A percentile compares a stretch with the other conserved stretches of the same genome.
Conservation (phyloP, 2,329 filamentous ascomycete species). For the Cytospora piceae region DNA sequence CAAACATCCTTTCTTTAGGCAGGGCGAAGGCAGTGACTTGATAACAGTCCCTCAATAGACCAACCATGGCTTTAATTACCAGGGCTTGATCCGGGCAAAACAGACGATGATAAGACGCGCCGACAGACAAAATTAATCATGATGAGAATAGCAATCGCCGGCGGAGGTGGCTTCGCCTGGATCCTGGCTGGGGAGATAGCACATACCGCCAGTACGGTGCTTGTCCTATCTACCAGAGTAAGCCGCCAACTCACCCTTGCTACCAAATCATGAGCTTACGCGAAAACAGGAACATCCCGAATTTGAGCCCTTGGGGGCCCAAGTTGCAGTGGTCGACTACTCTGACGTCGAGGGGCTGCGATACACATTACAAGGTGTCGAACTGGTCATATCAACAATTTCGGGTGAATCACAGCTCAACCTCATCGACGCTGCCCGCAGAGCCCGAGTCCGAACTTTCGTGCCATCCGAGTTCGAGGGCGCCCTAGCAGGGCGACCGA, state of each 20-base stretch:
- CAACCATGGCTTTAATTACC: conserved; percentile 15
- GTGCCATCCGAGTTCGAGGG: conserved; percentile 80
- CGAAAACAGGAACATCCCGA: conserved; percentile 54
- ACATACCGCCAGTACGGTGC: conserved; percentile 67
- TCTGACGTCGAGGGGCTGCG: conserved; percentile 58
- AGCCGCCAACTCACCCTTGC: conserved; percentile 36
- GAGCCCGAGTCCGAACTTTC: conserved; percentile 67
- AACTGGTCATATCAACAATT: conserved; percentile 77
- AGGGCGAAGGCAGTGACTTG: conserved; percentile 10
- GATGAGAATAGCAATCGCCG: conserved; percentile 56
- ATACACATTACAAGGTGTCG: conserved; percentile 71
- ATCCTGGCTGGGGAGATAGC: conserved; percentile 59
- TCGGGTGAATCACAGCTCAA: conserved; percentile 67
- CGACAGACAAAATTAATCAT: conserved; percentile 35
- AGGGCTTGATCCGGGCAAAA: conserved; percentile 20
- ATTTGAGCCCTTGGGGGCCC: conserved; percentile 60
- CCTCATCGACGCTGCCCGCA: conserved; percentile 72
- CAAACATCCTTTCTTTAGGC: conserved; percentile 14
- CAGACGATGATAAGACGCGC: conserved; percentile 12
- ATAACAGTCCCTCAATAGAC: conserved; percentile 12
- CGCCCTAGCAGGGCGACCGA: conserved; percentile 56
- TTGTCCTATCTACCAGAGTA: conserved; percentile 71
- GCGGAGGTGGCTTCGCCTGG: conserved; percentile 50
- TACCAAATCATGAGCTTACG: conserved; percentile 21
- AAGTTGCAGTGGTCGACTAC: conserved; percentile 73